A percentile compares a stretch with the other conserved stretches of the same genome.
These are phyloP conservation scores for Podaxis pistillaris DNA, from an alignment of 768 basidiomycete genomes.

Conservation along the genomic window DNA sequence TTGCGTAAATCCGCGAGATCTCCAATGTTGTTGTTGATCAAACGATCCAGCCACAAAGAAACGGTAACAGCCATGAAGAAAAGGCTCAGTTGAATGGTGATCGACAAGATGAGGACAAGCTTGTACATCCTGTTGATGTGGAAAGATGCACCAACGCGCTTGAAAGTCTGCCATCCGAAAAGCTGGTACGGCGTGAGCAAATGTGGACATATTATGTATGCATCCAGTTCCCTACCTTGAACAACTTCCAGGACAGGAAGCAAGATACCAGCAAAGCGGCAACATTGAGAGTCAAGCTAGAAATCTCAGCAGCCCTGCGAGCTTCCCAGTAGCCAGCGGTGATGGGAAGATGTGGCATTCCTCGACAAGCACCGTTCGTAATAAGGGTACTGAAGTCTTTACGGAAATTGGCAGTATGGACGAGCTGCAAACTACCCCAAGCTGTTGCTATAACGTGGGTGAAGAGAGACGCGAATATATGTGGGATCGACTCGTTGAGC, in stretches of 20 bases:
- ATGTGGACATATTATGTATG: neutral
- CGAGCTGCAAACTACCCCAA: conserved; percentile 72
- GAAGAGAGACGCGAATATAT: conserved; percentile 69
- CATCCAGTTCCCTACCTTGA: conserved; percentile 48
- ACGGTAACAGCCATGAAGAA: conserved; percentile 76
- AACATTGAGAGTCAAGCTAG: conserved; percentile 61
- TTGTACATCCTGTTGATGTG: conserved; percentile 76
- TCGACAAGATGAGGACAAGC: conserved; percentile 65
- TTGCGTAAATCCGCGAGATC: conserved; percentile 41
- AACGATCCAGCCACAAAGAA: conserved; percentile 75
- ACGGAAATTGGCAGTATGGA: conserved; percentile 57
- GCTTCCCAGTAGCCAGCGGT: conserved; percentile 65
- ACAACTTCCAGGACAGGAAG: conserved; percentile 70
- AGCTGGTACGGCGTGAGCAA: conserved; percentile 32
- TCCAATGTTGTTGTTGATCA: conserved; percentile 65
- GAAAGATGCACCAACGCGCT: conserved; percentile 75
- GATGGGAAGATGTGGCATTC: conserved; percentile 34
- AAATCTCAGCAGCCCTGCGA: conserved; percentile 59
- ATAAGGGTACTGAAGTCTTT: conserved; percentile 53
- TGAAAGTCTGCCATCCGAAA: conserved; percentile 89
- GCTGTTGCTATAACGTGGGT: conserved; percentile 73
- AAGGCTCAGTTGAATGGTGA: conserved; percentile 69
- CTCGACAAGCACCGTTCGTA: conserved; percentile 62
- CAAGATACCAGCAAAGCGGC: conserved; percentile 57
- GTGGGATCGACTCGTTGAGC: conserved; percentile 79